A percentile compares a stretch with the other conserved stretches of the same genome.
phyloP scores from a whole-genome alignment of 208 protist species.

The Acanthamoeba lenticulata region DNA sequence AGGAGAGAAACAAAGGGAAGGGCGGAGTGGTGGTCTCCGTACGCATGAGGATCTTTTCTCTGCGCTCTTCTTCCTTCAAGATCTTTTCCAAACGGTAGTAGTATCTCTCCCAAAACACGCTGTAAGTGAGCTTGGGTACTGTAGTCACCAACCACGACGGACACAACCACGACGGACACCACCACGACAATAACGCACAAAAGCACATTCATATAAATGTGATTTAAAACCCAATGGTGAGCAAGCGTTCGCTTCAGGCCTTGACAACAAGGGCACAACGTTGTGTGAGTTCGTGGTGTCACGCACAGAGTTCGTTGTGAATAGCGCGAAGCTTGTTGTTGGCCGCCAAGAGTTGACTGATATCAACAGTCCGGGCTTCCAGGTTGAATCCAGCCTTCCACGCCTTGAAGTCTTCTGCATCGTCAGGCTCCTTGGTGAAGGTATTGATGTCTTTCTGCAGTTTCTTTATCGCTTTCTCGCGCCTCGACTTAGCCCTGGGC shows the following conservation, averaged over 20 bases:
- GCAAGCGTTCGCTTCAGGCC: no score
- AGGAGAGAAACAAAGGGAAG: background rate
- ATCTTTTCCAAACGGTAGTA: constrained; percentile 66
- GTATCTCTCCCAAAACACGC: constrained; percentile 63
- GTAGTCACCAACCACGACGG: background rate
- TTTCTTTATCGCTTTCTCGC: constrained; percentile 35
- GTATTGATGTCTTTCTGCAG: constrained; percentile 65
- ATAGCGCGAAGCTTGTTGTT: constrained; percentile 19
- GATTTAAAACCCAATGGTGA: no score
- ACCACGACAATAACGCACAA: no score
- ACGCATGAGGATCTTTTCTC: constrained; percentile 66
- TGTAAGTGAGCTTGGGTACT: constrained; percentile 17
- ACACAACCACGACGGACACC: background rate
- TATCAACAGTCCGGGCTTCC: background rate
- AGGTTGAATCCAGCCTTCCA: constrained; percentile 20
- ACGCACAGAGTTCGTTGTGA: constrained; percentile 41
- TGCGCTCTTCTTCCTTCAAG: constrained; percentile 59
- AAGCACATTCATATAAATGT: no score
- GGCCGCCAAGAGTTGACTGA: constrained; percentile 6
- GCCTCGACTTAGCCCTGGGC: background rate
- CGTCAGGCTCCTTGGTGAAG: background rate
- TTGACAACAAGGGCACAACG: no score
- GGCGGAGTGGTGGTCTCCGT: background rate
- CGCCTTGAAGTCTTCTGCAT: constrained; percentile 15
- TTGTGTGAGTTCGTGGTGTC: background rate